Base-by-base conservation (phyloP, 2,329 filamentous ascomycete genomes). In the Botrytis hyacinthi region DNA sequence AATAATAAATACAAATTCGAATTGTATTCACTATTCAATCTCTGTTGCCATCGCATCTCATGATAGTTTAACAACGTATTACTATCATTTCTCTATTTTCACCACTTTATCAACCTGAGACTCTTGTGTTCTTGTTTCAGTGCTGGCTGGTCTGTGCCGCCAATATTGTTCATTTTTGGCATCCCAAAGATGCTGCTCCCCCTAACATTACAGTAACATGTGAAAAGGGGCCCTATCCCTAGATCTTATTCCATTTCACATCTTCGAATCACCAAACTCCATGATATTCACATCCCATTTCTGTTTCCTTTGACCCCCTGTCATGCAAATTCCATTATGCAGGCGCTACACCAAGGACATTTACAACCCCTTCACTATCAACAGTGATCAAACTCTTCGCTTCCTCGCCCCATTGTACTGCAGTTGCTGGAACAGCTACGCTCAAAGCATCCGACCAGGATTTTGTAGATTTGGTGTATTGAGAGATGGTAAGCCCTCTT, bases 381-480 rank as follows among this genome's bases (percentile, higher is more conserved):
- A 97, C 86, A 29, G 91, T 87, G 70, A 97, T 85, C 78, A 98
- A 85, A 78, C 89, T 91, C 82, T 90, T 90, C 18, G 92, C 95
- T 68, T 89, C 87, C 37, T 87, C 84, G 12, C 93, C 94, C 95
- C 95, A 99, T 75, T 87, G 86, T 66, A 97, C 86, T 32, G 91
- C 90, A 44, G 91, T 88, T 0, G 92, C 91, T 26, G 92, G 88
- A 37, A 94, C 87, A 4, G 92, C 93, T 81, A 89, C 93, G 79
- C 92, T 88, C 77, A 98, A 85, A 16, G 93, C 91, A 85, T 98
- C 94, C 62, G 90, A 92, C 96, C 96, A 99, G 73, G 88, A 87
- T 88, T 97, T 99, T 75, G 89, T 87, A 70, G 90, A 86, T 87
- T 98, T 99, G 76, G 89, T 88, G 83, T 97, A 99, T 80, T 97